Evolutionary conservation across 139 green algal species (phyloP), one percentile per base, ranked within the genome.

Genomic region (Closterium sp.): DNA sequence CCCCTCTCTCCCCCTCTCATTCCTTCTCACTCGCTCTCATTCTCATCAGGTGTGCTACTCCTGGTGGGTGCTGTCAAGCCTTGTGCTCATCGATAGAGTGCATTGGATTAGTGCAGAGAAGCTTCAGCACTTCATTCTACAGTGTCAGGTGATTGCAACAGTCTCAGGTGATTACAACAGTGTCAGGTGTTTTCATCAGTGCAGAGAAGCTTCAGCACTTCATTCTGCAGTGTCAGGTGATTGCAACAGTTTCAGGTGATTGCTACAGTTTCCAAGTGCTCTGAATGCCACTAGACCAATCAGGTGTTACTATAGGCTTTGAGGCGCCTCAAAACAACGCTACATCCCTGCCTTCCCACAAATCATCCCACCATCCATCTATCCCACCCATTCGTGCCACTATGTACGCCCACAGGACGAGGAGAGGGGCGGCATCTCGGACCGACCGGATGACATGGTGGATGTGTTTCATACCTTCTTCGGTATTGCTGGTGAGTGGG

Each of bases 391-490:
- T 79, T 92, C 62, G 62, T 27, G 9, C 85, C 1, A 21, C 0
- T 27, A 22, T 87, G 1, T 27, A 87, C 3, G 85, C 85, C 32
- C 22, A 13, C 97, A 99, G 96, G 98, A 99, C 91, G 97, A 98
- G 89, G 95, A 98, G 31, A 92, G 96, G 10, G 98, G 98, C 0
- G 98, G 98, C 34, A 99, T 99, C 93, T 97, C 96, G 0, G 98
- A 99, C 93, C 89, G 98, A 32, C 97, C 98, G 0, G 98, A 99
- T 29, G 97, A 99, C 95, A 97, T 97, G 96, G 97, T 95, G 27
- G 98, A 99, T 90, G 96, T 99, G 22, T 99, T 98, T 92, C 98
- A 99, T 96, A 99, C 98, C 27, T 99, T 99, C 90, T 99, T 99
- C 88, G 98, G 98, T 29, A 96, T 99, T 28, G 98, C 98, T 21